Evolutionary conservation across 257 asterid species (phyloP).

Genomic region (Solanum chmielewskii): DNA sequence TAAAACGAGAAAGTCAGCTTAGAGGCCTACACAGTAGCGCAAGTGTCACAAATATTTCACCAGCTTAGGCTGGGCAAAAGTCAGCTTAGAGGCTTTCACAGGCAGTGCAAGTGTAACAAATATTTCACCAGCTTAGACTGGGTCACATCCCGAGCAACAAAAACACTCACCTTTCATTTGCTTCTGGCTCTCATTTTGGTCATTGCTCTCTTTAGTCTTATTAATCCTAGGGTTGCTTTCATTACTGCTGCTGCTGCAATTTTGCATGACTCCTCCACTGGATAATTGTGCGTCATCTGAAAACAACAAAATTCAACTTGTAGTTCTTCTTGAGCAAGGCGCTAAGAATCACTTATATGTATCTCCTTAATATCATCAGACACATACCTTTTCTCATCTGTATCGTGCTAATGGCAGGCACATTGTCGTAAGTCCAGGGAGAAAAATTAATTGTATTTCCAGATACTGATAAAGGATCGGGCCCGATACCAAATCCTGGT

Average conservation of each 20-base stretch:
- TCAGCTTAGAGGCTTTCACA: not conserved
- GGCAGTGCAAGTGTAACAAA: not conserved
- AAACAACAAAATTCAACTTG: not conserved
- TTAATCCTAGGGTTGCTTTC: conserved; percentile 40
- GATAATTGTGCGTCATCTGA: conserved; percentile 42
- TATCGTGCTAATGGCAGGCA: conserved; percentile 23
- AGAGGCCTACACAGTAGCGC: not conserved
- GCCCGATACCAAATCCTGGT: conserved; percentile 24
- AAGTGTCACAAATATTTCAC: not conserved
- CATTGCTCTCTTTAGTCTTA: conserved; percentile 18
- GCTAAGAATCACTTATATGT: not conserved
- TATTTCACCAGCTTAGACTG: not conserved
- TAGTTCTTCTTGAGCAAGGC: not conserved
- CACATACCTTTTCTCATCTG: conserved; percentile 34
- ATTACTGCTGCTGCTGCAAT: conserved; percentile 54
- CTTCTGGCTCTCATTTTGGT: conserved; percentile 18
- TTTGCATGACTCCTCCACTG: conserved; percentile 14
- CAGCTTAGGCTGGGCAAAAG: not conserved
- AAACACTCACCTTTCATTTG: conserved; percentile 36
- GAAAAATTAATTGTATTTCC: conserved; percentile 24
- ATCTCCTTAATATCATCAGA: not conserved
- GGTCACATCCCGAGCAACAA: not conserved
- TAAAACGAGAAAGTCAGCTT: not conserved
- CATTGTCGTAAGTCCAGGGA: conserved; percentile 35
- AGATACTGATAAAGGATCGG: conserved; percentile 36